phyloP scores from a whole-genome alignment of 2,329 filamentous ascomycete genomes.

The Colletotrichum tropicale region DNA sequence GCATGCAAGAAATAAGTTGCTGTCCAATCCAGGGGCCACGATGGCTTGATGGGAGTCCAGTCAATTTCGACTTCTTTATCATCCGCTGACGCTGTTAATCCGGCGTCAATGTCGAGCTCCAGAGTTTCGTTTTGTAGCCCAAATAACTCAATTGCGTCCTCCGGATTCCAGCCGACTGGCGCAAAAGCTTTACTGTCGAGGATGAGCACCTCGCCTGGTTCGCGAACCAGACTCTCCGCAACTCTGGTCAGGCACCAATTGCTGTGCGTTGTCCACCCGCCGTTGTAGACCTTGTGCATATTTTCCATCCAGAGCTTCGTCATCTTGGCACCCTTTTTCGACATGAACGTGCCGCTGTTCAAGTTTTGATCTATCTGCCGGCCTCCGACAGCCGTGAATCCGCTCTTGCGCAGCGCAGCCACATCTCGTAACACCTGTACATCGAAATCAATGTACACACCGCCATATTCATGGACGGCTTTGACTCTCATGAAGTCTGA shows the following conservation, averaged over 20 bases:
- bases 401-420: background rate
- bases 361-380: background rate
- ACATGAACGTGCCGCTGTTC: background rate
- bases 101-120: background rate
- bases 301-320: conserved; percentile 22
- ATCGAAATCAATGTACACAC: conserved; percentile 29
- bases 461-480: conserved; percentile 25
- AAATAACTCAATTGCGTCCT: background rate
- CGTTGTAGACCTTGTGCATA: conserved; percentile 31
- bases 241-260: conserved; percentile 11
- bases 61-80: background rate
- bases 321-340: conserved; percentile 19
- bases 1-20: background rate
- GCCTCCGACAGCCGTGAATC: background rate
- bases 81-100: background rate
- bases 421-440: conserved; percentile 13
- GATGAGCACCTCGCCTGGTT: background rate
- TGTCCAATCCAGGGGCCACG: background rate
- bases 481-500: conserved; percentile 13
- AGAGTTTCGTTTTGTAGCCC: background rate
- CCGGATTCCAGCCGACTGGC: background rate
- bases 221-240: background rate
- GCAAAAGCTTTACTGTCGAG: background rate
- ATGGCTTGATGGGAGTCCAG: background rate
- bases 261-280: conserved; percentile 31